A percentile compares a stretch with the other conserved stretches of the same genome.
Evolutionary conservation across 2,329 filamentous ascomycete genomes (phyloP).

Genomic region (Podosphaera leucotricha): DNA sequence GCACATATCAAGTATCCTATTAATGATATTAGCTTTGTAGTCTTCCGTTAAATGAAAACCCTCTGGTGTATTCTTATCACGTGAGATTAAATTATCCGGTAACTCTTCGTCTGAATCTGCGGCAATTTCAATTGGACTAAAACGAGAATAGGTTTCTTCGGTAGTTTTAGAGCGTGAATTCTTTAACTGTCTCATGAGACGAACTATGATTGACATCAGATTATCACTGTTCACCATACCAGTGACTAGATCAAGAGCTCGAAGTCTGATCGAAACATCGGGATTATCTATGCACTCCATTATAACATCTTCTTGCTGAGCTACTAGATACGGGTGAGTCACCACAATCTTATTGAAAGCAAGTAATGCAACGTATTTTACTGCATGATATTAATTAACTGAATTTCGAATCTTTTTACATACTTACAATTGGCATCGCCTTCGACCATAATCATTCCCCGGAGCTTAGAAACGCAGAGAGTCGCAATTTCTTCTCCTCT

Average conservation of each 20-base stretch:
- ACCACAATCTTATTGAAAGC: conserved; percentile 87
- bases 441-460: conserved; percentile 83
- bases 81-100: conserved; percentile 22
- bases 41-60: conserved; percentile 54
- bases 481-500: conserved; percentile 82
- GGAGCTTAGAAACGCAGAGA: conserved; percentile 75
- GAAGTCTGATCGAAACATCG: conserved; percentile 85
- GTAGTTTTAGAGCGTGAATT: conserved; percentile 30
- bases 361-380: conserved; percentile 90
- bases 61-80: conserved; percentile 28
- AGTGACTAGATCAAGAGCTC: conserved; percentile 74
- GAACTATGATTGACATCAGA: conserved; percentile 59
- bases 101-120: conserved; percentile 32
- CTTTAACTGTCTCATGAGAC: conserved; percentile 69
- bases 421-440: conserved; percentile 74
- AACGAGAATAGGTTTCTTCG: conserved; percentile 23
- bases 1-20: conserved; percentile 69
- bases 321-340: conserved; percentile 71
- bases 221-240: conserved; percentile 87
- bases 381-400: conserved; percentile 20
- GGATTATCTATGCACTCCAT: conserved; percentile 87
- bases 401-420: conserved; percentile 4
- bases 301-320: conserved; percentile 87
- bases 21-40: conserved; percentile 64
- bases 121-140: conserved; percentile 16